Conservation (phyloP, 1,139 yeast genomes). For the Scheffersomyces cryptocercus region DNA sequence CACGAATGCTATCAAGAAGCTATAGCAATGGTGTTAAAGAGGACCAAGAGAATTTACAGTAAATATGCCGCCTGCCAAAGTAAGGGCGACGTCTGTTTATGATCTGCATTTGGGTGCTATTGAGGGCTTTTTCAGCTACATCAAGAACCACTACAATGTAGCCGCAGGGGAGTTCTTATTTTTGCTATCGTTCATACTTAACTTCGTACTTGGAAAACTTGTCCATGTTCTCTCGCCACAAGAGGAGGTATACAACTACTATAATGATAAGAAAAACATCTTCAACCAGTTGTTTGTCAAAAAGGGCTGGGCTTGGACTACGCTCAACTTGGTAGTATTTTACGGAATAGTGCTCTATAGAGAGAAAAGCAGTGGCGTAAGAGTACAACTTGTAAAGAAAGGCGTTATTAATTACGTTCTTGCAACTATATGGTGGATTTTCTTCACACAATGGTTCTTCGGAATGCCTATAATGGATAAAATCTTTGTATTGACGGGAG, state of each 20-base stretch:
- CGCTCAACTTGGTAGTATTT: conserved; percentile 34
- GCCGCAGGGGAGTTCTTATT: conserved; percentile 25
- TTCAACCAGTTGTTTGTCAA: conserved; percentile 78
- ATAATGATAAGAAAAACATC: conserved; percentile 63
- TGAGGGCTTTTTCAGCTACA: conserved; percentile 3
- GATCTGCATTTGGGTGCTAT: conserved; percentile 19
- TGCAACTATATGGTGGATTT: conserved; percentile 76
- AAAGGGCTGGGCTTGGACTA: conserved; percentile 93
- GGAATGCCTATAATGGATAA: conserved; percentile 90
- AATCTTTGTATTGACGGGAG: conserved; percentile 80
- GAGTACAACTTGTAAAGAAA: conserved; percentile 6
- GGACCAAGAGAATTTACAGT: neutral
- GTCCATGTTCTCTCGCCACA: conserved; percentile 34
- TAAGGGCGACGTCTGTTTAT: conserved; percentile 15
- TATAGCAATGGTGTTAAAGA: no score
- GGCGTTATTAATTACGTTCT: conserved; percentile 42
- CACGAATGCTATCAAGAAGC: no score
- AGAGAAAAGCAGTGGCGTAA: neutral
- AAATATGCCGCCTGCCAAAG: neutral
- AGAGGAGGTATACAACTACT: conserved; percentile 52
- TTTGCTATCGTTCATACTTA: conserved; percentile 30
- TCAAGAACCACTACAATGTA: conserved; percentile 11
- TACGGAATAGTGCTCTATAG: conserved; percentile 17
- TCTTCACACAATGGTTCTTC: conserved; percentile 88
- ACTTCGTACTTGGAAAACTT: conserved; percentile 32